phyloP scores from a whole-genome alignment of 352 stramenopile genomes.

The Pythium aristosporum region DNA sequence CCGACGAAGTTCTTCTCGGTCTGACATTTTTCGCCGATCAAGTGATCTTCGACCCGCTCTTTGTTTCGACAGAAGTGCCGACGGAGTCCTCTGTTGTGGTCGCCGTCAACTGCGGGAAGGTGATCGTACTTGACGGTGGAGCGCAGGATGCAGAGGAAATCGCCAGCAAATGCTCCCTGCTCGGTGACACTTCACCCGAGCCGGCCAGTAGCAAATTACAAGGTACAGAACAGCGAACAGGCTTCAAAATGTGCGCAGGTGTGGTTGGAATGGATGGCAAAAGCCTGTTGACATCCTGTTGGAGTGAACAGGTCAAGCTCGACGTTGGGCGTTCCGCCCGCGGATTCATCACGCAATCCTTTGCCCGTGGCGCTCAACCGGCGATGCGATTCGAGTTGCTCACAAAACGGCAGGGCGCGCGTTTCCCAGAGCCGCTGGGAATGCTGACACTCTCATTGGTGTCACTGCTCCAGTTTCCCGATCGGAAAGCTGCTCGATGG shows the following conservation, averaged over 20 bases:
- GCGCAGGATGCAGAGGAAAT: not conserved
- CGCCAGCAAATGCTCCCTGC: constrained; percentile 17
- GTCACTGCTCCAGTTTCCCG: constrained; percentile 8
- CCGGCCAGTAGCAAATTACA: constrained; percentile 1
- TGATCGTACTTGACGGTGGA: constrained; percentile 10
- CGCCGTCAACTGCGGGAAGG: constrained; percentile 5
- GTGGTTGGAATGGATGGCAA: not conserved
- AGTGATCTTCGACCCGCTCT: constrained; percentile 21
- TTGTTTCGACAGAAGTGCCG: not conserved
- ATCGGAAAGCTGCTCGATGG: constrained; percentile 19
- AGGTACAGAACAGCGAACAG: constrained; percentile 6
- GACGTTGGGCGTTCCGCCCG: constrained; percentile 16
- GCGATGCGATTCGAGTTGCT: constrained; percentile 39
- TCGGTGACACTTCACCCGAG: constrained; percentile 6
- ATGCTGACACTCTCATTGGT: constrained; percentile 28
- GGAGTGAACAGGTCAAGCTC: constrained; percentile 22
- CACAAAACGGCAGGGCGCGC: constrained; percentile 21
- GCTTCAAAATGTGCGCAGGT: constrained; percentile 12
- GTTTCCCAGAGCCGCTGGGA: constrained; percentile 33
- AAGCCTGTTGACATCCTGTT: not conserved
- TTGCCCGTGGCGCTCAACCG: constrained; percentile 32
- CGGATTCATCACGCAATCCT: constrained; percentile 21
- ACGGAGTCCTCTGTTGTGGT: not conserved
- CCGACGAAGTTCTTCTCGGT: constrained; percentile 19
- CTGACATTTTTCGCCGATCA: constrained; percentile 37